These are phyloP conservation scores for Venustampulla echinocandica DNA, from an alignment of 495 filamentous ascomycete species.

Conservation along the genomic window DNA sequence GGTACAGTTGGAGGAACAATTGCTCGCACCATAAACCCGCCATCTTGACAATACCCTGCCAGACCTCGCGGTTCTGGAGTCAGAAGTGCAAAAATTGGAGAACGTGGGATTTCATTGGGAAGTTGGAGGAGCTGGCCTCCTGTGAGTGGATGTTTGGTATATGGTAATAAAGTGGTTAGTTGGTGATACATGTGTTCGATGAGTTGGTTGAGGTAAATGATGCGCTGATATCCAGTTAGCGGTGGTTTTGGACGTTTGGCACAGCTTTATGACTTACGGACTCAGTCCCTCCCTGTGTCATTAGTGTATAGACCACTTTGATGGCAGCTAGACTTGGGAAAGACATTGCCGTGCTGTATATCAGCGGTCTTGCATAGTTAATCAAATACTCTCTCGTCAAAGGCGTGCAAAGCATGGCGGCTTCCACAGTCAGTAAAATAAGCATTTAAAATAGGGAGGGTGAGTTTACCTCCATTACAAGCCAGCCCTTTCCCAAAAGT, in stretches of 20 bases:
- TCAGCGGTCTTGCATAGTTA: conserved; percentile 53
- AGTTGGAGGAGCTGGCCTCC: conserved; percentile 17
- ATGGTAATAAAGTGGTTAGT: conserved; percentile 2
- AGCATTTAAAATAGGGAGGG: too few species aligned
- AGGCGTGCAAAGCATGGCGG: conserved; percentile 39
- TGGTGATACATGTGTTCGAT: conserved; percentile 20
- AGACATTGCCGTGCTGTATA: conserved; percentile 52
- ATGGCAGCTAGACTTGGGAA: conserved; percentile 46
- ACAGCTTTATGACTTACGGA: conserved; percentile 22
- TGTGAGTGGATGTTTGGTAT: too few species aligned
- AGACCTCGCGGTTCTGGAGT: conserved; percentile 38
- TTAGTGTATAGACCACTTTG: conserved; percentile 37
- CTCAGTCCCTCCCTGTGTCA: conserved; percentile 36
- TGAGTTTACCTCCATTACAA: conserved; percentile 63
- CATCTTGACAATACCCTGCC: conserved; percentile 41
- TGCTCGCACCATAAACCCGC: conserved; percentile 42
- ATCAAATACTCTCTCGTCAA: conserved; percentile 47
- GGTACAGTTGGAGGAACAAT: conserved; percentile 51
- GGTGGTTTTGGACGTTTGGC: conserved; percentile 7
- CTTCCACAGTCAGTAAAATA: too few species aligned
- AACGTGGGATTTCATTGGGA: conserved; percentile 20
- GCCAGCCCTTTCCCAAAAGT: conserved; percentile 73
- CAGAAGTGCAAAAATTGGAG: conserved; percentile 35
- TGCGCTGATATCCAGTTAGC: conserved; percentile 22
- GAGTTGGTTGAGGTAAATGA: conserved; percentile 24